Conservation (phyloP, 2,329 filamentous ascomycete species). For the Dissoconium aciculare region DNA sequence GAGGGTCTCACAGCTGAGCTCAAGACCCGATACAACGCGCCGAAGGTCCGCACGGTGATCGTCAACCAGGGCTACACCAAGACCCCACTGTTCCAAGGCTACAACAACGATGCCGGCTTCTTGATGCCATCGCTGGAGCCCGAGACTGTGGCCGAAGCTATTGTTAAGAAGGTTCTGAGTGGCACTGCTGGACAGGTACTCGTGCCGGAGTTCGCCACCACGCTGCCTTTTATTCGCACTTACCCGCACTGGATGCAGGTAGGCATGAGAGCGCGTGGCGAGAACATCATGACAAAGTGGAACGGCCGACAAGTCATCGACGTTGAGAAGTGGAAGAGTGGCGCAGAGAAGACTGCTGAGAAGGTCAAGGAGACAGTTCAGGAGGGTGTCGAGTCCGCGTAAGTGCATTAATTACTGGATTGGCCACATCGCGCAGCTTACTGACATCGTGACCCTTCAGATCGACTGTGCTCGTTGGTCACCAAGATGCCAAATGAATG, state of each 20-base stretch:
- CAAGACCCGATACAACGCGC: conserved; percentile 27
- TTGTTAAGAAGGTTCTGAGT: conserved; percentile 44
- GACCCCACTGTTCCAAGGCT: conserved; percentile 45
- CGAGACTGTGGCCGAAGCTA: conserved; percentile 48
- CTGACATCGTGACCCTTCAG: too few species aligned
- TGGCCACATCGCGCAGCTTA: neutral
- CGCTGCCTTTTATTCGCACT: neutral
- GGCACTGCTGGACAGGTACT: conserved; percentile 44
- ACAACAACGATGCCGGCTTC: conserved; percentile 37
- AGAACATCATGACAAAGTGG: conserved; percentile 4
- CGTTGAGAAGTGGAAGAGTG: conserved; percentile 5
- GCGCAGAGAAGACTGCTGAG: neutral
- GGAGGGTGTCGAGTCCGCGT: neutral
- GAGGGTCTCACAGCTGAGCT: conserved; percentile 32
- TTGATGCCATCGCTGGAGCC: conserved; percentile 41
- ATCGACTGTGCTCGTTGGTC: too few species aligned
- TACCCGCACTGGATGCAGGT: conserved; percentile 4
- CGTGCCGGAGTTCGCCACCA: conserved; percentile 29
- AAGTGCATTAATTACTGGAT: neutral
- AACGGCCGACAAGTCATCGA: conserved; percentile 4
- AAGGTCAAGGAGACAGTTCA: neutral
- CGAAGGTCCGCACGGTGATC: conserved; percentile 44
- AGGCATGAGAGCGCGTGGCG: conserved; percentile 1
- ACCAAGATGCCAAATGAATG: too few species aligned
- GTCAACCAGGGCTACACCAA: conserved; percentile 50